Conservation (phyloP, 2,329 filamentous ascomycete genomes). For the Neospermospora avenae region DNA sequence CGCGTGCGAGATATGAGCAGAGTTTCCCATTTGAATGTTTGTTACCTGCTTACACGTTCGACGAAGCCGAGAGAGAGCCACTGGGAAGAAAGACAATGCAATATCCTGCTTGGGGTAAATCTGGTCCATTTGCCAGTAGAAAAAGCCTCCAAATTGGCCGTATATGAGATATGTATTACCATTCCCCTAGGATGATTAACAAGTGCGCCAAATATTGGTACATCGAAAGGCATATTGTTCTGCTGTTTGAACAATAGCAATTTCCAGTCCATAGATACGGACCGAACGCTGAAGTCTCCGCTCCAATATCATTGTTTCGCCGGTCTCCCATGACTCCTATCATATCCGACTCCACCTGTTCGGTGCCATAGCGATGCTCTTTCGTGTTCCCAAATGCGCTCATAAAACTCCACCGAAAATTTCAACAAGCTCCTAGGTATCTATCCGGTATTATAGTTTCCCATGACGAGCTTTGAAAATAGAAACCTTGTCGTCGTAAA, state of each 20-base stretch:
- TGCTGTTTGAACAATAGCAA: background rate
- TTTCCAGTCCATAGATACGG: background rate
- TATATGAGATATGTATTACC: background rate
- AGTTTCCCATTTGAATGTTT: background rate
- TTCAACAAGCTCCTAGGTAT: background rate
- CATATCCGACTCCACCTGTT: conserved; percentile 2
- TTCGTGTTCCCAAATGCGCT: conserved; percentile 11
- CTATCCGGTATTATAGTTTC: conserved; percentile 21
- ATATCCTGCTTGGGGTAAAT: background rate
- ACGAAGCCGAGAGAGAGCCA: background rate
- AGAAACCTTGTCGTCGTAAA: conserved; percentile 79
- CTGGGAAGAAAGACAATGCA: background rate
- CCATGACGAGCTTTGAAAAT: conserved; percentile 68
- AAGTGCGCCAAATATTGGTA: background rate
- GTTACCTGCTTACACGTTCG: conserved; percentile 1
- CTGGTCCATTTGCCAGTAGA: background rate
- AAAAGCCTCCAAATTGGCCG: background rate
- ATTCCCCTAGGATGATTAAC: background rate
- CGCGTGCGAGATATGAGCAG: background rate
- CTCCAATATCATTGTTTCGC: background rate
- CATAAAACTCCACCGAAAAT: conserved; percentile 12
- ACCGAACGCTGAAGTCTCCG: background rate
- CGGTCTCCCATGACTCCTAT: background rate
- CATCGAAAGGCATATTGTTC: background rate
- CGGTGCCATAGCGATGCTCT: conserved; percentile 8